Conservation (phyloP, 208 protist genomes). For the Leishmania braziliensis region DNA sequence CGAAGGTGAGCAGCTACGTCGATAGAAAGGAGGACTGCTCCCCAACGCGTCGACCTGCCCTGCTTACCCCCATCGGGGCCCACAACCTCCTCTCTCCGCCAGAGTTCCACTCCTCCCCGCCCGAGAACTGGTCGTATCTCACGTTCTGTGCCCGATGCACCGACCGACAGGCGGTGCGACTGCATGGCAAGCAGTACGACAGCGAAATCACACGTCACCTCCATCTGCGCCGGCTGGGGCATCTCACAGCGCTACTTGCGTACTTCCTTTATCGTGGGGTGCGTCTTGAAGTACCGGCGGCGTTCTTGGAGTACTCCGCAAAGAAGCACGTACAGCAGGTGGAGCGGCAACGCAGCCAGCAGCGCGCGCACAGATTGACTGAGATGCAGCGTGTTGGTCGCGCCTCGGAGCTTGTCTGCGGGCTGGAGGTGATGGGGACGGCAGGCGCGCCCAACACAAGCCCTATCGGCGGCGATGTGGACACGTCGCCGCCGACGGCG, state of each 20-base stretch:
- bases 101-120: constrained; percentile 25
- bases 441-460: constrained; percentile 1
- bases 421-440: constrained; percentile 28
- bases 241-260: constrained; percentile 48
- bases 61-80: constrained; percentile 4
- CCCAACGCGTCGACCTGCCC: not conserved
- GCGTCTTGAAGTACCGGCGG: constrained; percentile 33
- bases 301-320: constrained; percentile 32
- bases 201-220: constrained; percentile 31
- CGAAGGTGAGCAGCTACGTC: constrained; percentile 24
- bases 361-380: not conserved
- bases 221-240: constrained; percentile 45
- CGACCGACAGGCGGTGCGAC: constrained; percentile 30
- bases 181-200: constrained; percentile 43
- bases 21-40: constrained; percentile 17
- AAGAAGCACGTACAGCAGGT: constrained; percentile 31
- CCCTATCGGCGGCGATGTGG: not conserved
- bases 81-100: constrained; percentile 27
- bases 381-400: constrained; percentile 36
- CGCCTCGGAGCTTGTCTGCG: constrained; percentile 13
- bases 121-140: constrained; percentile 55
- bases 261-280: constrained; percentile 50
- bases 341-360: constrained; percentile 34
- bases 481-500: constrained; percentile 3
- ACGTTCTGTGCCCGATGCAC: constrained; percentile 54